Evolutionary conservation across 495 filamentous ascomycete genomes (phyloP).

Genomic region (Neurospora sp.): DNA sequence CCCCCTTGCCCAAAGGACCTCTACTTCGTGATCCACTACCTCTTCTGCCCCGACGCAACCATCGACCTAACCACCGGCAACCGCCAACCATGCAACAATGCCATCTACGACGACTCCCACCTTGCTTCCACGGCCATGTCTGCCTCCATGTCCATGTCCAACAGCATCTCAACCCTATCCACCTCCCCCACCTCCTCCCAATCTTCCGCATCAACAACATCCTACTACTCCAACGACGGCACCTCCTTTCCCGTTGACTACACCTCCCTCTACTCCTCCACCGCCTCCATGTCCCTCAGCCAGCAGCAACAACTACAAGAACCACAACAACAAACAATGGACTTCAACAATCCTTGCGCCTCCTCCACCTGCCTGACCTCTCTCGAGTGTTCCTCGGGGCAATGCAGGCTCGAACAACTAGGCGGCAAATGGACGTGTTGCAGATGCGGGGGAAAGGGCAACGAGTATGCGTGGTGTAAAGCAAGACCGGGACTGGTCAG

Average conservation of each 20-base stretch:
- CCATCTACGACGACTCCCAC: slow-evolving; percentile 15
- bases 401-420: slow-evolving; percentile 32
- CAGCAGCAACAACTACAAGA: neutral
- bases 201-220: neutral
- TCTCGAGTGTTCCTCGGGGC: slow-evolving; percentile 31
- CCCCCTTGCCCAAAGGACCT: slow-evolving; percentile 26
- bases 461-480: slow-evolving; percentile 16
- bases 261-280: neutral
- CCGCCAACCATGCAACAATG: slow-evolving; percentile 9
- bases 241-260: neutral
- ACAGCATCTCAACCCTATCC: neutral
- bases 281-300: neutral
- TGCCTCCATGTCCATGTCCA: neutral
- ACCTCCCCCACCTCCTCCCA: neutral
- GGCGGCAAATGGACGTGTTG: slow-evolving; percentile 35
- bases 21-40: slow-evolving; percentile 31
- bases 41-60: slow-evolving; percentile 24
- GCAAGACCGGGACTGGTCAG: slow-evolving; percentile 14
- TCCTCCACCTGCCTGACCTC: slow-evolving; percentile 30
- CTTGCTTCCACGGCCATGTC: neutral
- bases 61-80: slow-evolving; percentile 9
- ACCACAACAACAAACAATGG: slow-evolving; percentile 6
- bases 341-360: slow-evolving; percentile 31
- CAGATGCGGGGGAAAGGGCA: slow-evolving; percentile 29
- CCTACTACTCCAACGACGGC: neutral